phyloP scores from a whole-genome alignment of 441 rosid genomes.

The Aquilaria agallochum region DNA sequence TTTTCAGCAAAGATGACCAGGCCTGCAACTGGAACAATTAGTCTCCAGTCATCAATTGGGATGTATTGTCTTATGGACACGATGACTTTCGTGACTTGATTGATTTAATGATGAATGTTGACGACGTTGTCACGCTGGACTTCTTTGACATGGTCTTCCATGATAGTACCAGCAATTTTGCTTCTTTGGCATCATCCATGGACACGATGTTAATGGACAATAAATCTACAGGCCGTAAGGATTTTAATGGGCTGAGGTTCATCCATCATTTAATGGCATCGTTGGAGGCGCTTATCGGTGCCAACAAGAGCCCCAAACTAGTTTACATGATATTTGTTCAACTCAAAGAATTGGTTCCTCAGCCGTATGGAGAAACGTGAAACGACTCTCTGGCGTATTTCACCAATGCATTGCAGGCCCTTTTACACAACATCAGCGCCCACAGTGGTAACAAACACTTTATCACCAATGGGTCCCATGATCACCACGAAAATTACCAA shows the following conservation, averaged over 20 bases:
- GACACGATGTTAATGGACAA: constrained; percentile 29
- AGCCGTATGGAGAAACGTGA: constrained; percentile 64
- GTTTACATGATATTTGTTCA: constrained; percentile 86
- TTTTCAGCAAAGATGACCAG: constrained; percentile 32
- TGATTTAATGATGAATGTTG: constrained; percentile 53
- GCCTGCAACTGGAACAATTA: constrained; percentile 47
- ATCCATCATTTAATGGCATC: constrained; percentile 84
- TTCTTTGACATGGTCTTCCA: constrained; percentile 4
- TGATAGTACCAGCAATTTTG: constrained; percentile 29
- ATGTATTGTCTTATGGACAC: constrained; percentile 28
- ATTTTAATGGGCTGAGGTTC: constrained; percentile 68
- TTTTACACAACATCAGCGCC: constrained; percentile 38
- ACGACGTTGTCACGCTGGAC: constrained; percentile 14
- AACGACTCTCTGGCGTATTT: constrained; percentile 70
- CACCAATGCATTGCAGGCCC: constrained; percentile 57
- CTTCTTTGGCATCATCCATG: constrained; percentile 16
- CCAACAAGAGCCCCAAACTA: constrained; percentile 51
- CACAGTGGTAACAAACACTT: constrained; percentile 13
- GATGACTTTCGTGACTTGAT: constrained; percentile 62
- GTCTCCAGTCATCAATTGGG: constrained; percentile 76
- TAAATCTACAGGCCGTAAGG: constrained; percentile 31
- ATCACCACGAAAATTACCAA: constrained; percentile 28
- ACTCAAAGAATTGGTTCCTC: constrained; percentile 87
- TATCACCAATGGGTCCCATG: constrained; percentile 19
- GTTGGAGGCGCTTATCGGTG: constrained; percentile 71